Evolutionary conservation across 768 basidiomycete species (phyloP).

Genomic region (Xerocomellus intermedius): DNA sequence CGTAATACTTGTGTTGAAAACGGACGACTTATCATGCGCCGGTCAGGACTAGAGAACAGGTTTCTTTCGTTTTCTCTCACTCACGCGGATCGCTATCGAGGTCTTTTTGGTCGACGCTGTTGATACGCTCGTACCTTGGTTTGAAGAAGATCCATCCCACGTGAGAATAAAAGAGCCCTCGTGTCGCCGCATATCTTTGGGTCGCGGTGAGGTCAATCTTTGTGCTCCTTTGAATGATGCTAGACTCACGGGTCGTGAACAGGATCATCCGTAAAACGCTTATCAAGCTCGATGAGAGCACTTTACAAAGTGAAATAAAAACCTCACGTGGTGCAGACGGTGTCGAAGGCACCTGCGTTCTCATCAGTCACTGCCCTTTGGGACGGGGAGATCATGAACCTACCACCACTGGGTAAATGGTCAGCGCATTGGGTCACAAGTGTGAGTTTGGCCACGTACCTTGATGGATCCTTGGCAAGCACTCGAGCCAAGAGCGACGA

Average conservation of each 20-base stretch:
- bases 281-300: background rate
- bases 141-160: slow-evolving; percentile 15
- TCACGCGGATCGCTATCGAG: slow-evolving; percentile 6
- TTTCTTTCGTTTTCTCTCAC: background rate
- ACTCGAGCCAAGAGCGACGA: slow-evolving; percentile 9
- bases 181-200: slow-evolving; percentile 10
- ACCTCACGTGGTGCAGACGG: slow-evolving; percentile 9
- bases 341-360: slow-evolving; percentile 10
- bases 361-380: background rate
- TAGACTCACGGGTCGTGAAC: slow-evolving; percentile 10
- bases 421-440: background rate
- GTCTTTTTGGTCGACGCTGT: slow-evolving; percentile 6
- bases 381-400: background rate
- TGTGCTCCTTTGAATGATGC: background rate
- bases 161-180: slow-evolving; percentile 9
- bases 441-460: background rate
- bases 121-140: slow-evolving; percentile 6
- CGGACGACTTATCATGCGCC: slow-evolving; percentile 1
- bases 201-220: background rate
- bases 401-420: slow-evolving; percentile 8
- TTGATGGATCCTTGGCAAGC: slow-evolving; percentile 11
- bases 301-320: background rate
- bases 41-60: background rate
- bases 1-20: slow-evolving; percentile 11
- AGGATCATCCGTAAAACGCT: slow-evolving; percentile 13